A percentile compares a stretch with the other conserved stretches of the same genome.
Evolutionary conservation across 495 filamentous ascomycete species (phyloP).

Genomic region (Penicillium ochrochloron): DNA sequence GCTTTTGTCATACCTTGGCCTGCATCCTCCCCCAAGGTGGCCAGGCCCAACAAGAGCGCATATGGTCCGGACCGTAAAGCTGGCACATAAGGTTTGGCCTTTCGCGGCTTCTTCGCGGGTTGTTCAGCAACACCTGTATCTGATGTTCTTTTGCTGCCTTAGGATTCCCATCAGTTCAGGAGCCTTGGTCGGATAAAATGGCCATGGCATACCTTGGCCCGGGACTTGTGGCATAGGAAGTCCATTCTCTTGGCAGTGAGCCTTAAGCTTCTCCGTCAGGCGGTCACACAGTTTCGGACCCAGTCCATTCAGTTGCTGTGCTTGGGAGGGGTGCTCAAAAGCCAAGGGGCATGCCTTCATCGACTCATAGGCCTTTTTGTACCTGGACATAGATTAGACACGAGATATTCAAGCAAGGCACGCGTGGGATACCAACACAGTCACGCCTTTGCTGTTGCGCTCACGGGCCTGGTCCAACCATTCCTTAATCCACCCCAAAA

Average conservation of each 20-base stretch:
- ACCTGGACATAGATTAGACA: conserved; percentile 45
- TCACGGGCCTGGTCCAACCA: conserved; percentile 77
- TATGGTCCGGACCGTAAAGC: conserved; percentile 73
- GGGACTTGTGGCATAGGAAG: conserved; percentile 69
- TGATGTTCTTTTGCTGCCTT: conserved; percentile 50
- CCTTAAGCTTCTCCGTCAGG: conserved; percentile 69
- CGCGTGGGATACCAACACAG: conserved; percentile 47
- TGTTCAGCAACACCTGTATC: conserved; percentile 43
- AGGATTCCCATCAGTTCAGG: not conserved
- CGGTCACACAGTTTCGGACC: conserved; percentile 72
- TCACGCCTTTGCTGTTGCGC: conserved; percentile 70
- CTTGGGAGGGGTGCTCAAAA: conserved; percentile 76
- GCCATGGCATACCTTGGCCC: conserved; percentile 37
- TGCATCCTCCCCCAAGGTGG: conserved; percentile 59
- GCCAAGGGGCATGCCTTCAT: conserved; percentile 77
- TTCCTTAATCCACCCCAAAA: conserved; percentile 77
- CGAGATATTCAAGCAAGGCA: not conserved
- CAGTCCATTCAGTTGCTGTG: conserved; percentile 72
- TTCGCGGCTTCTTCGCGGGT: conserved; percentile 67
- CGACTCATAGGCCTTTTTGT: conserved; percentile 81
- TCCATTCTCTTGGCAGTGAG: conserved; percentile 69
- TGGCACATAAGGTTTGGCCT: conserved; percentile 73
- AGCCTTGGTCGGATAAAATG: not conserved
- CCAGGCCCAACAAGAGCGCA: conserved; percentile 71
- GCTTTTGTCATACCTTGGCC: conserved; percentile 66